Evolutionary conservation across 495 filamentous ascomycete genomes (phyloP).

Genomic region (Astrothelium macrocarpum): DNA sequence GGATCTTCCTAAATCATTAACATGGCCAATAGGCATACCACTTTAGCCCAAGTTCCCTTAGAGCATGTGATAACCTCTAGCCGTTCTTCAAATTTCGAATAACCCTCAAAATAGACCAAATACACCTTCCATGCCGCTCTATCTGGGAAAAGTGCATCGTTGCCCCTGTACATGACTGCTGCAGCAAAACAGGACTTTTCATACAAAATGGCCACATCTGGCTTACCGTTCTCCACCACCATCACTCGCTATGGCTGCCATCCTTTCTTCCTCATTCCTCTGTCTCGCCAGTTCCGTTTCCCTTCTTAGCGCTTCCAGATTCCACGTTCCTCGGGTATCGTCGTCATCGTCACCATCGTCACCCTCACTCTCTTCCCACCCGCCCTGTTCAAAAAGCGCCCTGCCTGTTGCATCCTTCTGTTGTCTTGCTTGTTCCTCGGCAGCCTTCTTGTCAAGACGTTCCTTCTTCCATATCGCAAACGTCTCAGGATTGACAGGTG

Average conservation of each 20-base stretch:
- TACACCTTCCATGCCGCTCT: not conserved
- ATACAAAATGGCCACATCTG: not conserved
- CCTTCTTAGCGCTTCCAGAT: conserved; percentile 56
- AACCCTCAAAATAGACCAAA: not conserved
- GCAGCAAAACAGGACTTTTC: not conserved
- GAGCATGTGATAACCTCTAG: not conserved
- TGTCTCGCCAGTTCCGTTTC: conserved; percentile 48
- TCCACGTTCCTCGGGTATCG: conserved; percentile 58
- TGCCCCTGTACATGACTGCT: too few species aligned
- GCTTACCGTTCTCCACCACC: conserved; percentile 3
- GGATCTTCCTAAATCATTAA: too few species aligned
- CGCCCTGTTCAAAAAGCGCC: conserved; percentile 90
- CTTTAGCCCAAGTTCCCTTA: too few species aligned
- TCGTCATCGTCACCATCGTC: conserved; percentile 49
- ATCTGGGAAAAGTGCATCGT: too few species aligned
- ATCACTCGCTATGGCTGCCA: conserved; percentile 14
- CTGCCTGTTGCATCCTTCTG: conserved; percentile 93
- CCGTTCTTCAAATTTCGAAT: not conserved
- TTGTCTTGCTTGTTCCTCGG: conserved; percentile 73
- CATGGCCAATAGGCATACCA: too few species aligned
- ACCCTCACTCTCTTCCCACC: conserved; percentile 68
- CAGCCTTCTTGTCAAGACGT: conserved; percentile 87
- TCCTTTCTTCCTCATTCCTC: conserved; percentile 50
- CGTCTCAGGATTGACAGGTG: conserved; percentile 81
- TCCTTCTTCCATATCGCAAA: conserved; percentile 96